phyloP scores from a whole-genome alignment of 2,329 filamentous ascomycete species.

The Passalora sequoiae region DNA sequence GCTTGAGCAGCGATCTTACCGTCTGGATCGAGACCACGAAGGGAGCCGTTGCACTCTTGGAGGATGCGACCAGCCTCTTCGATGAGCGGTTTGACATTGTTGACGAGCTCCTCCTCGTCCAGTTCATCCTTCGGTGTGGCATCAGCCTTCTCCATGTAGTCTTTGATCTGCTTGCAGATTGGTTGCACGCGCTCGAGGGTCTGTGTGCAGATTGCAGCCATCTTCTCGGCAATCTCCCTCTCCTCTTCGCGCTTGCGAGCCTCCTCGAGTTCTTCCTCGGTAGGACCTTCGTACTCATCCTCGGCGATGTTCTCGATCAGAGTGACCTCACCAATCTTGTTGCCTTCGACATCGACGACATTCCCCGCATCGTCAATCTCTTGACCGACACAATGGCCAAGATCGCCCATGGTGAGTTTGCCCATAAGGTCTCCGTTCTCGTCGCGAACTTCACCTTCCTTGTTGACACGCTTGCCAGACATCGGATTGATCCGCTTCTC shows the following conservation, averaged over 20 bases:
- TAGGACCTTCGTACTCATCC: conserved; percentile 50
- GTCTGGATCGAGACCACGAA: conserved; percentile 84
- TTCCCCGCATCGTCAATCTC: conserved; percentile 51
- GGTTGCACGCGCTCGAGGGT: conserved; percentile 79
- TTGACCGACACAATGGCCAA: conserved; percentile 49
- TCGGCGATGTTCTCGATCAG: conserved; percentile 55
- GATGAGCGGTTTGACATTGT: conserved; percentile 79
- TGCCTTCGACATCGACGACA: conserved; percentile 52
- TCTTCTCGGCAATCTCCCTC: conserved; percentile 70
- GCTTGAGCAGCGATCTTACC: conserved; percentile 79
- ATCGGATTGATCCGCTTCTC: conserved; percentile 56
- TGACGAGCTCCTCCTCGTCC: conserved; percentile 83
- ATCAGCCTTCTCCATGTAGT: conserved; percentile 76
- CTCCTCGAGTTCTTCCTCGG: conserved; percentile 50
- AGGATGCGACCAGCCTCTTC: conserved; percentile 80
- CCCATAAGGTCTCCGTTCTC: conserved; percentile 48
- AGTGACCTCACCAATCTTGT: conserved; percentile 60
- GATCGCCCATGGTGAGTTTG: conserved; percentile 47
- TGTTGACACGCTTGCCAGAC: conserved; percentile 51
- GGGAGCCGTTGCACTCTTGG: conserved; percentile 77
- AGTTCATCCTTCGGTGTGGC: conserved; percentile 78
- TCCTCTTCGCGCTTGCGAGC: conserved; percentile 58
- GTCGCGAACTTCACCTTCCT: conserved; percentile 50
- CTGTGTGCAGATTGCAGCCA: conserved; percentile 66
- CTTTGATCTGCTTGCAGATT: conserved; percentile 78